Percentiles rank a stretch among this genome's conserved stretches.
Evolutionary conservation across 2,329 filamentous ascomycete species (phyloP).

Genomic region (Pseudocercospora cruenta): DNA sequence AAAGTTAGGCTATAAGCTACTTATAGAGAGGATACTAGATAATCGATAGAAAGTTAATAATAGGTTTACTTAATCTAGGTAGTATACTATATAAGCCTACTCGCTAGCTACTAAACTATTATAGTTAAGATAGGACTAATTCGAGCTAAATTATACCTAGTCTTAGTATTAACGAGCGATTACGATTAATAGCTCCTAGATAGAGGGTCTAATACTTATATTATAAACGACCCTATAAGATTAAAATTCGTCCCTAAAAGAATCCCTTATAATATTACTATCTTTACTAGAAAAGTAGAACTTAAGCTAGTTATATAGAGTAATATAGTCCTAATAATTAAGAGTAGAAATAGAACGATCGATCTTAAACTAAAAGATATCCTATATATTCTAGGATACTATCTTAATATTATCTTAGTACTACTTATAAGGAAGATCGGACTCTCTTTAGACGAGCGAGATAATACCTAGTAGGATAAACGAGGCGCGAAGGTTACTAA

Average conservation of each 20-base stretch:
- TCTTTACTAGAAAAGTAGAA: not conserved
- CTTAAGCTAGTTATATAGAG: not conserved
- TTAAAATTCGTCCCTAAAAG: not conserved
- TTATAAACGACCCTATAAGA: not conserved
- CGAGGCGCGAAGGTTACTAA: not conserved
- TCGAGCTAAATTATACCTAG: not conserved
- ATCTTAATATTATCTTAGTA: not conserved
- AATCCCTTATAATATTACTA: not conserved
- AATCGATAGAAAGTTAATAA: not conserved
- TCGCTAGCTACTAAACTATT: not conserved
- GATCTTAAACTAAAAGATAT: not conserved
- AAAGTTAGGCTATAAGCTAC: not conserved
- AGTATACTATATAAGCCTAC: not conserved
- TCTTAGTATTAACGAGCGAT: not conserved
- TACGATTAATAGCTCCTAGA: not conserved
- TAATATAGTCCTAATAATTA: not conserved
- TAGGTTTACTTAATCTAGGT: not conserved
- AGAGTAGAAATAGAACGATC: not conserved
- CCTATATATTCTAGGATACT: not conserved
- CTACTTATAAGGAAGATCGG: not conserved
- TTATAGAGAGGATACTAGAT: too few species aligned
- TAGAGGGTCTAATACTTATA: not conserved
- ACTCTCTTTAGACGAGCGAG: not conserved
- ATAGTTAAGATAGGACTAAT: not conserved
- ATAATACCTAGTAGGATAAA: not conserved